Percentiles rank a stretch among this genome's conserved stretches.
Evolutionary conservation across 768 basidiomycete genomes (phyloP).

Genomic region (Podaxis pistillaris): DNA sequence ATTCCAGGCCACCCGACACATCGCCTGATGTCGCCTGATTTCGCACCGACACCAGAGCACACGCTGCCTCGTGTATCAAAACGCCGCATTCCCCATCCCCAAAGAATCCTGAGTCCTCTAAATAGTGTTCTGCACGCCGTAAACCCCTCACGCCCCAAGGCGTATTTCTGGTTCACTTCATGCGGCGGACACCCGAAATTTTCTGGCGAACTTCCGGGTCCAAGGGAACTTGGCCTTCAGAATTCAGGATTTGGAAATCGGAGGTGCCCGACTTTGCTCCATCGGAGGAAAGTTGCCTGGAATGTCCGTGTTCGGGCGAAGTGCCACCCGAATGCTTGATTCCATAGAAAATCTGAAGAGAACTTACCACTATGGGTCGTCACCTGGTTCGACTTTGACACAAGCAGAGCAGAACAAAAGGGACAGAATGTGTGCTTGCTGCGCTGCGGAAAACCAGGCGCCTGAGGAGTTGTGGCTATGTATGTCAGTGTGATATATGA

Average conservation of each 20-base stretch:
- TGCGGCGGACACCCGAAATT: not conserved
- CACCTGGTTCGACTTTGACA: not conserved
- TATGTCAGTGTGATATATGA: not conserved
- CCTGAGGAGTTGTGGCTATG: not conserved
- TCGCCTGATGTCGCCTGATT: not conserved
- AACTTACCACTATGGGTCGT: not conserved
- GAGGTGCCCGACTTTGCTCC: not conserved
- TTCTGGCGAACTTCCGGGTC: not conserved
- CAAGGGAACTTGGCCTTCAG: not conserved
- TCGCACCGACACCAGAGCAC: not conserved
- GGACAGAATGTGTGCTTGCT: not conserved
- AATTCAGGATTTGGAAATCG: not conserved
- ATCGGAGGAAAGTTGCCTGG: not conserved
- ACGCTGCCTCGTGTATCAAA: conserved; percentile 9
- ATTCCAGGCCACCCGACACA: not conserved
- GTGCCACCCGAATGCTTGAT: not conserved
- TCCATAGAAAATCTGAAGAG: not conserved
- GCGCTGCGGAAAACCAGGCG: not conserved
- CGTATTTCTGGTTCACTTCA: not conserved
- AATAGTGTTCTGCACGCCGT: not conserved
- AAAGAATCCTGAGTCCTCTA: not conserved
- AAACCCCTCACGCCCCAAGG: not conserved
- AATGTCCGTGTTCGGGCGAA: not conserved
- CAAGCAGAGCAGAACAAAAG: not conserved
- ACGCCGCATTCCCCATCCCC: conserved; percentile 1